Evolutionary conservation across 768 basidiomycete genomes (phyloP), one percentile per base, ranked within the genome.

Genomic region (Lentinus tigrinus): DNA sequence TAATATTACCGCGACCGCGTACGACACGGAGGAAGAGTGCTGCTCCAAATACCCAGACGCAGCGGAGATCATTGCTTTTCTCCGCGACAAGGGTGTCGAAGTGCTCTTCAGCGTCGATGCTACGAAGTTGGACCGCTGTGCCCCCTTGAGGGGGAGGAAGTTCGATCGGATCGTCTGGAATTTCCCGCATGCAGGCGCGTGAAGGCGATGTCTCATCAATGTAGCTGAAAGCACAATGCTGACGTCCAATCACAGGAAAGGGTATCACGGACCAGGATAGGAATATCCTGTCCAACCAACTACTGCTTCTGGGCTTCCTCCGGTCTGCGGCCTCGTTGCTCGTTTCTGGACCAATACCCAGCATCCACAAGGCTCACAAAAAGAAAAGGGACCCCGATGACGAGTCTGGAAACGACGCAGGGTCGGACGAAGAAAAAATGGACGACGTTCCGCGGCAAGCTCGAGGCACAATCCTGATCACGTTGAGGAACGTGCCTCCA

Each of bases 251-350:
- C 31, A 7, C 66, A 92, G 90, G 91, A 24, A 92, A 85, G 69
- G 93, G 95, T 2, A 95, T 98, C 60, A 83, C 90, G 23, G 93
- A 98, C 71, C 93, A 95, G 72, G 89, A 95, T 67, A 83, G 95
- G 48, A 98, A 97, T 73, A 91, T 98, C 58, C 74, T 91, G 16
- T 87, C 88, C 6, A 97, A 98, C 70, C 96, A 98, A 66, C 66
- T 85, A 19, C 79, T 97, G 19, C 74, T 98, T 31, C 78, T 97
- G 26, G 85, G 82, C 5, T 97, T 97, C 69, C 75, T 98, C 47
- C 83, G 87, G 17, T 91, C 89, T 16, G 88, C 85, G 26, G 77
- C 85, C 0, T 75, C 79, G 7, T 72, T 88, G 23, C 74, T 98
- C 24, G 74, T 76, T 10, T 63, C 65, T 19, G 95, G 91, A 31